These are phyloP conservation scores for Lizanozyma gosingica DNA, from an alignment of 1,139 yeast species.

Conservation along the genomic window DNA sequence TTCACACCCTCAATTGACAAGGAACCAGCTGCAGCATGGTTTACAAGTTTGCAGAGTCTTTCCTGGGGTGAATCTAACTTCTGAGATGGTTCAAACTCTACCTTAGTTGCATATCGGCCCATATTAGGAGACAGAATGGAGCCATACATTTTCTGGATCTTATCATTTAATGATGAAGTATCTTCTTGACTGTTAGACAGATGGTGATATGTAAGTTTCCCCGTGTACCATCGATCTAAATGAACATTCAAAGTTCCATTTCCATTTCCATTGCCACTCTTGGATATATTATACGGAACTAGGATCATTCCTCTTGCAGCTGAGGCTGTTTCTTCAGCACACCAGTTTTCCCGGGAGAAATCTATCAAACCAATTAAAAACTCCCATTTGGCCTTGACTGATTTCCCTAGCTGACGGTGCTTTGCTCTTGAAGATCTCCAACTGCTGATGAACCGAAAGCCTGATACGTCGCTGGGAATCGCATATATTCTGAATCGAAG, in stretches of 20 bases:
- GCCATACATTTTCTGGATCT: not conserved
- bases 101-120: not conserved
- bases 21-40: not conserved
- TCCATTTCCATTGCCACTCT: not conserved
- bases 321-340: not conserved
- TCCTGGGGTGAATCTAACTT: not conserved
- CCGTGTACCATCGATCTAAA: not conserved
- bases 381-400: not conserved
- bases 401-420: not conserved
- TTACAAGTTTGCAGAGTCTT: not conserved
- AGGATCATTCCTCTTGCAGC: not conserved
- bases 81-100: not conserved
- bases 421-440: no score
- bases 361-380: not conserved
- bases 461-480: not conserved
- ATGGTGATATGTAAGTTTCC: not conserved
- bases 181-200: not conserved
- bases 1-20: conserved; percentile 19
- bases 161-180: not conserved
- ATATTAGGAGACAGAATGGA: not conserved
- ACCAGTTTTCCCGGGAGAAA: not conserved
- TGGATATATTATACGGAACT: not conserved
- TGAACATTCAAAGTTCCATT: not conserved
- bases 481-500: not conserved
- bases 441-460: not conserved